A percentile compares a stretch with the other conserved stretches of the same genome.
These are phyloP conservation scores for Volutella citrinella DNA, from an alignment of 2,329 filamentous ascomycete genomes.

Conservation along the genomic window DNA sequence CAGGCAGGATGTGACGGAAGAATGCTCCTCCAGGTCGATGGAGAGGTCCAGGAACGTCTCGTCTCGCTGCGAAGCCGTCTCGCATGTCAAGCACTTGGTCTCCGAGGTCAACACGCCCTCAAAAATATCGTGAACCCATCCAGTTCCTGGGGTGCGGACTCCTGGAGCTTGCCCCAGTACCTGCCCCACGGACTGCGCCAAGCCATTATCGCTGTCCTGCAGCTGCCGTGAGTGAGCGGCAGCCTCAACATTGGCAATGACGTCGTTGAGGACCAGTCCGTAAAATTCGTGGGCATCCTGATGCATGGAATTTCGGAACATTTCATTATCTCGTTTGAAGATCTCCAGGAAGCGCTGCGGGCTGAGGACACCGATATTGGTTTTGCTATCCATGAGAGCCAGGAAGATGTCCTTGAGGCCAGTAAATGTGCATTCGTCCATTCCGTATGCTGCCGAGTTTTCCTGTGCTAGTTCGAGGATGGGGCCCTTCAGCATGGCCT, in stretches of 20 bases:
- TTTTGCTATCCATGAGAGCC: conserved; percentile 76
- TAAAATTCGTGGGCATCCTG: conserved; percentile 98
- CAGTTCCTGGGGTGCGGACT: conserved; percentile 59
- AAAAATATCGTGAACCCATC: conserved; percentile 97
- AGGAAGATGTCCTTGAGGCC: conserved; percentile 95
- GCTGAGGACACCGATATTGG: conserved; percentile 84
- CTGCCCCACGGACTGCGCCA: conserved; percentile 50
- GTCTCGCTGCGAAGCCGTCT: conserved; percentile 91
- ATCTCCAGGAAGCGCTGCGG: conserved; percentile 93
- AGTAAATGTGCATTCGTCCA: conserved; percentile 93
- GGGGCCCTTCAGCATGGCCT: conserved; percentile 83
- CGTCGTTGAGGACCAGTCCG: conserved; percentile 90
- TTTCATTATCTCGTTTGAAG: conserved; percentile 89
- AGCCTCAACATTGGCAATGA: conserved; percentile 91
- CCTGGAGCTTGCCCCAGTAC: conserved; percentile 34
- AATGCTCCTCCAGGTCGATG: conserved; percentile 92
- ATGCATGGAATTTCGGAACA: conserved; percentile 96
- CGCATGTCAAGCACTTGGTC: conserved; percentile 93
- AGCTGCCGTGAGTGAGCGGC: conserved; percentile 65
- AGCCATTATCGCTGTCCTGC: conserved; percentile 35
- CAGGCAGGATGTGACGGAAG: conserved; percentile 92
- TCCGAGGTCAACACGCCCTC: conserved; percentile 94
- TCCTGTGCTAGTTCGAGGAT: conserved; percentile 82
- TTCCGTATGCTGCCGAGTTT: conserved; percentile 76
- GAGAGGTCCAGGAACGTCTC: conserved; percentile 95